Conservation (phyloP, 2,329 filamentous ascomycete genomes). For the Chalaropsis ovoidea region DNA sequence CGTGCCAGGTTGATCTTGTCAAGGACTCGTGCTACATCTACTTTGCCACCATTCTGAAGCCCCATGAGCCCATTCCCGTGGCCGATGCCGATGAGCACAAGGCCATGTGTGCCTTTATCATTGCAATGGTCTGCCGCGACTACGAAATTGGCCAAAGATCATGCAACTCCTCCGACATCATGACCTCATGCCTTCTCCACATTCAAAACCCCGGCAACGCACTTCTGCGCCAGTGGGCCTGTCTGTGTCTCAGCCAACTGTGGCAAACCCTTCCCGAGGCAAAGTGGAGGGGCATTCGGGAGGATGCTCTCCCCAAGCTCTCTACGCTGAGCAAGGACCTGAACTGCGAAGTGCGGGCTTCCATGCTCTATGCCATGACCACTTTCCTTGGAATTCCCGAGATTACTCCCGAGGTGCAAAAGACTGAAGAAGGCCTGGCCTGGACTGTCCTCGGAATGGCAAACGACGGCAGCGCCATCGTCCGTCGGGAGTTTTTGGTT, state of each 20-base stretch:
- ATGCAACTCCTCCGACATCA: constrained; percentile 81
- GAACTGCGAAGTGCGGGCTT: constrained; percentile 83
- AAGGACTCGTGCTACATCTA: constrained; percentile 98
- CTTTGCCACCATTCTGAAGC: constrained; percentile 86
- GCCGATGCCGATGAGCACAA: constrained; percentile 88
- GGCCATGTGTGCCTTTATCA: constrained; percentile 97
- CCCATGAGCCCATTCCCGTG: constrained; percentile 70
- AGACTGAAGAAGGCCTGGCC: constrained; percentile 83
- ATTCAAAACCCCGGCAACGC: constrained; percentile 79
- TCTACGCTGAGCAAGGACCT: constrained; percentile 73
- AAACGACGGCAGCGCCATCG: constrained; percentile 86
- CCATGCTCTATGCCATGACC: constrained; percentile 86
- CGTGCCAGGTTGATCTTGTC: constrained; percentile 83
- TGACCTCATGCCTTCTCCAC: constrained; percentile 76
- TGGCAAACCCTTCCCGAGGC: constrained; percentile 87
- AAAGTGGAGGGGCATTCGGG: constrained; percentile 90
- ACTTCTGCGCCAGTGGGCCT: constrained; percentile 87
- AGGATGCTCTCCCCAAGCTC: constrained; percentile 71
- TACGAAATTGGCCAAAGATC: constrained; percentile 87
- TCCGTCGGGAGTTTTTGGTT: constrained; percentile 83
- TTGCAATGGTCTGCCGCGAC: constrained; percentile 92
- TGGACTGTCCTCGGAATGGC: constrained; percentile 84
- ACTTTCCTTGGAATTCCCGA: constrained; percentile 91
- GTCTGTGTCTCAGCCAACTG: constrained; percentile 86
- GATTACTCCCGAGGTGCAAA: constrained; percentile 78